These are phyloP conservation scores for Eurotiales sp. DNA, from an alignment of 2,329 filamentous ascomycete genomes.

Conservation along the genomic window DNA sequence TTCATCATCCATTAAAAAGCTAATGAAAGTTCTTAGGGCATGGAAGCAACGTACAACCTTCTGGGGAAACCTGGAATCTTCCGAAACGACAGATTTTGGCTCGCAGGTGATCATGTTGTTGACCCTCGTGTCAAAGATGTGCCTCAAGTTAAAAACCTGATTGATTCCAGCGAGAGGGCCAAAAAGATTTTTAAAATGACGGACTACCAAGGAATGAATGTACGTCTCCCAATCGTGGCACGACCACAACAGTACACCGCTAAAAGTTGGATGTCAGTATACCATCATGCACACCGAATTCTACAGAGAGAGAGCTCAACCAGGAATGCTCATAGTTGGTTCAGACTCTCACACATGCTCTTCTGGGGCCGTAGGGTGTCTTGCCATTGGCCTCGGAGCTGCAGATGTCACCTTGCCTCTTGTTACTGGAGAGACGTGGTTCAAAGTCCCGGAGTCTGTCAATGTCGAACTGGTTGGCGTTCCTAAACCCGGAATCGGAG, in stretches of 20 bases:
- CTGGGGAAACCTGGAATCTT: constrained; percentile 44
- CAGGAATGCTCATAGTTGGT: constrained; percentile 43
- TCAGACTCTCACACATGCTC: constrained; percentile 49
- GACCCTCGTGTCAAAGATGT: constrained; percentile 41
- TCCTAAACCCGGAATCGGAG: constrained; percentile 36
- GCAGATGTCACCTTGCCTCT: constrained; percentile 46
- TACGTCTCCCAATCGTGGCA: constrained; percentile 6
- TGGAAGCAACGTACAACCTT: constrained; percentile 40
- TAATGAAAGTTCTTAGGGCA: constrained; percentile 26
- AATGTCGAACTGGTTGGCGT: constrained; percentile 39
- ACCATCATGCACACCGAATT: constrained; percentile 51
- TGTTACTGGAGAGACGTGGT: constrained; percentile 47
- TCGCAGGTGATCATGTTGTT: constrained; percentile 49
- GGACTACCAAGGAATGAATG: constrained; percentile 40
- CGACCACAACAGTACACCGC: not conserved
- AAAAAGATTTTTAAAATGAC: constrained; percentile 43
- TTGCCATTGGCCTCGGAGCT: constrained; percentile 46
- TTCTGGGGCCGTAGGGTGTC: constrained; percentile 37
- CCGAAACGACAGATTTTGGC: constrained; percentile 50
- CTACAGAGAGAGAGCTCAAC: constrained; percentile 41
- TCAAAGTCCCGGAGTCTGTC: constrained; percentile 43
- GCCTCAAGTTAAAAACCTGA: constrained; percentile 35
- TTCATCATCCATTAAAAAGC: not conserved
- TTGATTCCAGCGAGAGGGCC: constrained; percentile 36
- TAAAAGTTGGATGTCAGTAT: constrained; percentile 15